These are phyloP conservation scores for Oxyria digyna DNA, from an alignment of 148 eudicot genomes.

Conservation along the genomic window DNA sequence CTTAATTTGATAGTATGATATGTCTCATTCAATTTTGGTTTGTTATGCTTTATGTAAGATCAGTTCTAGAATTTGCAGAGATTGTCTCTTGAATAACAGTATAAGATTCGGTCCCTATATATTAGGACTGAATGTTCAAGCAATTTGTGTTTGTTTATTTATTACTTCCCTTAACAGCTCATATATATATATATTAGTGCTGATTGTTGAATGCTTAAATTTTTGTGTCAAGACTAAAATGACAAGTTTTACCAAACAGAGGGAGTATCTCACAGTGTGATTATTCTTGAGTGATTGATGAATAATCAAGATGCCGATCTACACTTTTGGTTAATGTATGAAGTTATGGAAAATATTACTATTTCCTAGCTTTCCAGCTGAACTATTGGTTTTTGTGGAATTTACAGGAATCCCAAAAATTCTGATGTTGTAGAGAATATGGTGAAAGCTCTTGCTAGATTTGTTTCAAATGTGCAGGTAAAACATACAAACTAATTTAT, in stretches of 20 bases:
- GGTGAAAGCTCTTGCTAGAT: conserved; percentile 98
- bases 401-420: conserved; percentile 80
- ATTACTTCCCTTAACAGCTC: neutral
- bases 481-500: conserved; percentile 9
- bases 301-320: neutral
- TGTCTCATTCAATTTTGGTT: neutral
- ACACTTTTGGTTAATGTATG: neutral
- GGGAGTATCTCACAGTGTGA: neutral
- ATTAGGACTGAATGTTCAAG: neutral
- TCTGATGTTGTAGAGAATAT: conserved; percentile 88
- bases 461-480: conserved; percentile 90
- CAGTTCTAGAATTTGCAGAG: neutral
- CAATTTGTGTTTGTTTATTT: neutral
- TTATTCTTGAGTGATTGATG: too few relatives aligned
- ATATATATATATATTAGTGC: neutral
- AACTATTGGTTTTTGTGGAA: neutral
- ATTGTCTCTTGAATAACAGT: too few relatives aligned
- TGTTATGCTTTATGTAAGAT: neutral
- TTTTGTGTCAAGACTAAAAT: neutral
- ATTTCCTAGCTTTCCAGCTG: neutral
- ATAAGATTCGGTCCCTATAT: too few relatives aligned
- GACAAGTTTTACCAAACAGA: too few relatives aligned
- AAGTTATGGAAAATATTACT: neutral
- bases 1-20: neutral
- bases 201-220: neutral